Evolutionary conservation across 2,329 filamentous ascomycete genomes (phyloP), one percentile per base, ranked within the genome.

Genomic region (Epichloe gansuensis): DNA sequence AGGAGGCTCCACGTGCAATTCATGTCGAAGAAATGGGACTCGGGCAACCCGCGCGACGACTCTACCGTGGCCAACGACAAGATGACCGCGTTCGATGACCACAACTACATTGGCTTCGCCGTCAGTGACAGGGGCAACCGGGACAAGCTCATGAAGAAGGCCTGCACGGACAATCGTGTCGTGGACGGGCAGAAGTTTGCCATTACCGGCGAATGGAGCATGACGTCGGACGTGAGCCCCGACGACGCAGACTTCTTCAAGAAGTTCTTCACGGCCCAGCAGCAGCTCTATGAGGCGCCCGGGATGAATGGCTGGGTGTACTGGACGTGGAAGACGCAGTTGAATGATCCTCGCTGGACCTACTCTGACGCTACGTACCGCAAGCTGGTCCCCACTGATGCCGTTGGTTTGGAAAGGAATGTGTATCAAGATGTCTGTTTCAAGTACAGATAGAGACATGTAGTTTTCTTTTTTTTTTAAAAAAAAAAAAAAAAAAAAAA

Each of bases 191-290:
- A 61, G 49, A 42, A 38, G 45, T 59, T 60, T 31, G 71, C 72
- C 31, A 69, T 83, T 39, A 72, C 82, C 2, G 78, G 78, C 35
- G 80, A 83, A 61, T 83, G 76, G 72, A 75, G 72, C 54, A 62
- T 83, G 46, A 71, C 69, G 44, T 72, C 74, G 55, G 60, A 71
- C 52, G 68, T 76, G 4, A 65, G 80, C 60, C 66, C 63, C 61
- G 69, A 60, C 13, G 52, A 63, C 8, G 70, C 63, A 7, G 67
- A 61, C 11, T 83, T 81, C 61, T 83, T 82, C 64, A 65, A 57
- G 53, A 66, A 72, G 55, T 83, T 74, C 72, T 82, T 78, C 62
- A 74, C 74, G 1, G 78, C 78, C 1, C 78, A 82, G 65, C 69
- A 75, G 6, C 68, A 72, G 53, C 66, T 72, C 2, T 82, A 80